Evolutionary conservation across 2,329 filamentous ascomycete species (phyloP), one percentile per base, ranked within the genome.

Genomic region (Raffaelea albimanens): DNA sequence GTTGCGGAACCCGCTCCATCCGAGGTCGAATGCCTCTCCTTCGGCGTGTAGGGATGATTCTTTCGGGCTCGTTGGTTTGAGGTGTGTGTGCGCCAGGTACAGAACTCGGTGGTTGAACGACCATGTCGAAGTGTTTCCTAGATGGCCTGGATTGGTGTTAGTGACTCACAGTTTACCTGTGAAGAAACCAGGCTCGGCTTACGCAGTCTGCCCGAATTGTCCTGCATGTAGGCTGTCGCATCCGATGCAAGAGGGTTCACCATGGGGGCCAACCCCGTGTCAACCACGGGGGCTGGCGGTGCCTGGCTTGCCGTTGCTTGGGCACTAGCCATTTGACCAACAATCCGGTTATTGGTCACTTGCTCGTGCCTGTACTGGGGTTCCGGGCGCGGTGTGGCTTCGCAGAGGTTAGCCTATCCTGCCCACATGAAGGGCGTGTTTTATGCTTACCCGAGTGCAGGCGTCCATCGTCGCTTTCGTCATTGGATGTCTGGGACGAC

Each of bases 231-330:
- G 18, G 34, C 5, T 5, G 34, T n/a, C 5, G 34, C 14, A 7
- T 16, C 18, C 5, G 34, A n/a, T 5, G 34, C 18, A 8, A 38
- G 34, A 16, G 34, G 34, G 18, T 38, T 38, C 7, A 29, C 25
- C 25, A 29, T 29, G 25, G 25, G 25, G 7, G 7, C 25, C 25
- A 29, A 13, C n/a, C 36, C 14, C n/a, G 25, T n/a, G 16, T 23
- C 3, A 40, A 42, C 16, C 40, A 31, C 22, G 16, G 20, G 23
- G 1, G n/a, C n/a, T 5, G 29, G 61, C 60, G 43, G 22, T 10
- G 18, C 18, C 29, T 22, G 33, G 20, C 23, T 13, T 4, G 25
- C 44, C 19, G 23, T n/a, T n/a, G n/a, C n/a, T n/a, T n/a, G n/a
- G n/a, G n/a, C n/a, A n/a, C n/a, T n/a, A n/a, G n/a, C n/a, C n/a